phyloP scores from a whole-genome alignment of 116 monocot genomes.

The Zostera marina region DNA sequence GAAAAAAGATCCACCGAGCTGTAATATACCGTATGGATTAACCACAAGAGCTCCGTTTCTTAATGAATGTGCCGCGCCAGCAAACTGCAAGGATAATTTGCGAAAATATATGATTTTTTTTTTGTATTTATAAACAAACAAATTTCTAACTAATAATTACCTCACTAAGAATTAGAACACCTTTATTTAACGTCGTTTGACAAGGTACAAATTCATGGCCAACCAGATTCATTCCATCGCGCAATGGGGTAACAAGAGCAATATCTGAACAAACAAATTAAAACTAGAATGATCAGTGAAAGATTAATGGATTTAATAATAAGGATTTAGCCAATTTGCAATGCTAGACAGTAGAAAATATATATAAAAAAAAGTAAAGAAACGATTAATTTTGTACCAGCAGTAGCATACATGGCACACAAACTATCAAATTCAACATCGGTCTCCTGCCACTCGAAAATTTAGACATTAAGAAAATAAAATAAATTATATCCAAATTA shows the following conservation, averaged over 20 bases:
- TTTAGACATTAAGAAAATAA: neutral
- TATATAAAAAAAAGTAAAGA: too few species aligned
- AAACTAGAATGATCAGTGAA: neutral
- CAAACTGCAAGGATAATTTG: constrained; percentile 45
- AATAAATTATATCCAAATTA: too few species aligned
- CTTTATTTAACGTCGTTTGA: constrained; percentile 87
- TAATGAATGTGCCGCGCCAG: constrained; percentile 95
- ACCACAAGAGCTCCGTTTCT: constrained; percentile 88
- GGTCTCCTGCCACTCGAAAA: constrained; percentile 39
- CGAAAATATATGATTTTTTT: too few species aligned
- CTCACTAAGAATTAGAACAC: constrained; percentile 94
- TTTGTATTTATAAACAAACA: too few species aligned
- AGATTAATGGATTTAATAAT: too few species aligned
- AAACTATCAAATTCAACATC: constrained; percentile 86
- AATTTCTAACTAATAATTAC: constrained; percentile 15
- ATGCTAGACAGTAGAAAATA: too few species aligned
- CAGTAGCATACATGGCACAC: constrained; percentile 91
- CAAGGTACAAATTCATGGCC: constrained; percentile 98
- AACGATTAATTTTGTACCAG: constrained; percentile 38
- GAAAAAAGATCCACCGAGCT: constrained; percentile 59
- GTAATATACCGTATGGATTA: constrained; percentile 91
- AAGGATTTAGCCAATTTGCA: too few species aligned
- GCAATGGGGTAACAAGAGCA: constrained; percentile 84
- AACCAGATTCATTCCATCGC: constrained; percentile 99
- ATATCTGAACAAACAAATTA: constrained; percentile 55